Evolutionary conservation across 805 yeast species (phyloP), one percentile per base, ranked within the genome.

Genomic region (Candida fluviatilis): DNA sequence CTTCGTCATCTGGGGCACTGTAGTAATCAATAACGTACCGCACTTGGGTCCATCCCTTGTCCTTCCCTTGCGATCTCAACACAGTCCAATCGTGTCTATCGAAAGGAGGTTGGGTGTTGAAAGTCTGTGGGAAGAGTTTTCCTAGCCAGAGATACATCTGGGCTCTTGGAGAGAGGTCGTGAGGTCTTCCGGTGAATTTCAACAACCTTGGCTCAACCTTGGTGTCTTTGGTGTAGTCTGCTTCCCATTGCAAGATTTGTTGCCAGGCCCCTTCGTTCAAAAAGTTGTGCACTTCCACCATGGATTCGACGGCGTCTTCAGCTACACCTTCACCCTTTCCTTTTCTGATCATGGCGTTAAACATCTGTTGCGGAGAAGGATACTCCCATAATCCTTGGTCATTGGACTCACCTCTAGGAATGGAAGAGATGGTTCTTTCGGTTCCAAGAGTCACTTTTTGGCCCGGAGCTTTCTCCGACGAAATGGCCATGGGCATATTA

Each of bases 71-170:
- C 10, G 78, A 70, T 52, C 99, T 75, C 49, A 91, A 69, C 4
- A 93, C 96, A 2, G 95, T 84, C 99, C 99, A 93, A 64, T 93
- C 99, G 54, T 93, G 99, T 59, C 99, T 80, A 61, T 93, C 99
- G 54, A 93, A 93, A 5, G 99, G 99, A 3, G 95, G 87, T 46
- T 83, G 83, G 1, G 81, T 64, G 43, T 79, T 82, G 64, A 78
- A 91, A 8, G 72, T 69, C 12, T 71, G 65, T 1, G 99, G 98
- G 66, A 83, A 84, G 1, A 81, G 18, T 48, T 76, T 73, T 10
- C 91, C 82, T 48, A 93, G 59, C 38, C 65, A 57, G 48, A 84
- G 75, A 54, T 80, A 80, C 64, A 77, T 62, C 46, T 75, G 71
- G 0, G 98, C 98, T 32, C 95, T 73, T 11, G 99, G 99, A 2